Base-by-base conservation (phyloP, 306 rosid genomes). In the Trifolium pratense region DNA sequence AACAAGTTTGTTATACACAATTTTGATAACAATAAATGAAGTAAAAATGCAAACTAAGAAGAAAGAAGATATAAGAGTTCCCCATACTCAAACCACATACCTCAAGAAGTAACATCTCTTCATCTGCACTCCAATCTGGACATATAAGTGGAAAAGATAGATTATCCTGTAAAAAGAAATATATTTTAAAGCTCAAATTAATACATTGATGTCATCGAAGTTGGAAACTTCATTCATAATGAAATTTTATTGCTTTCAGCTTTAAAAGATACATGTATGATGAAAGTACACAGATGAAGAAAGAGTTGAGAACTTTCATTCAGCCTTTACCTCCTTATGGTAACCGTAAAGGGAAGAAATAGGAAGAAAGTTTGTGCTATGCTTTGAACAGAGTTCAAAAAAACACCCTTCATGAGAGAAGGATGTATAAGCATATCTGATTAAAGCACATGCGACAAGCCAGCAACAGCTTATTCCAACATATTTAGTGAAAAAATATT, bases 111-210 rank as follows among this genome's bases (percentile, higher is more conserved):
- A 90, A 71, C 74, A 87, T 89, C 85, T 90, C 98, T 74, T 90
- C 98, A 71, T 90, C 98, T 32, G 88, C 89, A 82, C 88, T 91
- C 98, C 98, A 92, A 43, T 92, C 98, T 31, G 86, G 88, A 86
- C 91, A 86, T 73, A 90, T 61, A 64, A 92, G 89, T 16, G 98
- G 97, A 89, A 92, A 90, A 70, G 89, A 83, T 70, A 92, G 89
- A 85, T 92, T 92, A 73, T 92, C 97, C 97, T 92, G 93, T 52
- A 34, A 18, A 49, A 78, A 80, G 60, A 51, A 14, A 57, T 34
- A 20, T 58, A 4, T 4, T 32, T 63, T 18, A 46, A 75, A 75
- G 60, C 32, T 40, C 49, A 20, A 70, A 71, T 42, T 6, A 71
- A 64, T 37, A 66, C 29, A 40, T 43, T 13, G 65, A 58, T 49